Evolutionary conservation across 2,329 filamentous ascomycete species (phyloP).

Genomic region (Lojkania enalia): DNA sequence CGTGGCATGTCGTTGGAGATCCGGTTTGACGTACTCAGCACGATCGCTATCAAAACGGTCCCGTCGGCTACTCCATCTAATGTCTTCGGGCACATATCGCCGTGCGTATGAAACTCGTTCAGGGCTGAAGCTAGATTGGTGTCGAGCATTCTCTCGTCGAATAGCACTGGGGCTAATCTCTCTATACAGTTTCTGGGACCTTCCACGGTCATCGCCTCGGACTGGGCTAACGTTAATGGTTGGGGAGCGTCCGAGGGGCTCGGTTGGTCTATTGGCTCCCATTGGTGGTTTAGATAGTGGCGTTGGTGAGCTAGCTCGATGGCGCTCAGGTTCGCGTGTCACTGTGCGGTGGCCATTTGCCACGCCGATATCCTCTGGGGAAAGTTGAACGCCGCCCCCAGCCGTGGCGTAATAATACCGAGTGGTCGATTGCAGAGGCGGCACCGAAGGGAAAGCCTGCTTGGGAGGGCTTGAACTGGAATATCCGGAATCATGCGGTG

Average conservation of each 20-base stretch:
- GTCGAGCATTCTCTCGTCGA: conserved; percentile 20
- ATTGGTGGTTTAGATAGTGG: conserved; percentile 39
- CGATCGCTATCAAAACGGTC: conserved; percentile 21
- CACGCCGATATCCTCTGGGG: conserved; percentile 26
- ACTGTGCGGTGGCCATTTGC: conserved; percentile 36
- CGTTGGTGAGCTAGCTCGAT: conserved; percentile 32
- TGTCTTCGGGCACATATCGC: conserved; percentile 41
- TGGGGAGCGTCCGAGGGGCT: conserved; percentile 17
- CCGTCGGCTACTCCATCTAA: conserved; percentile 34
- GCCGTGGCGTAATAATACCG: conserved; percentile 35
- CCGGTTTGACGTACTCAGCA: conserved; percentile 31
- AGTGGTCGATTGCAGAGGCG: conserved; percentile 23
- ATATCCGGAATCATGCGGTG: conserved; percentile 21
- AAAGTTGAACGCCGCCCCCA: conserved; percentile 26
- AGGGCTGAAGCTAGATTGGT: conserved; percentile 36
- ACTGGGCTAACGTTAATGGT: too few relatives aligned
- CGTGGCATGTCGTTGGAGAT: conserved; percentile 29
- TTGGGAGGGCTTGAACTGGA: conserved; percentile 28
- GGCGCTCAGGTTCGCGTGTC: conserved; percentile 36
- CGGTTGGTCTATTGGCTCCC: conserved; percentile 33
- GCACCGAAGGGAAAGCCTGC: conserved; percentile 24
- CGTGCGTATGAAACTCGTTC: conserved; percentile 36
- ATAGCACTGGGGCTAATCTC: conserved; percentile 26
- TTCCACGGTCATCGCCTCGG: too few relatives aligned
- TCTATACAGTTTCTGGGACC: conserved; percentile 26